phyloP scores from a whole-genome alignment of 1,284 basidiomycete species.

The Naganishia albida region DNA sequence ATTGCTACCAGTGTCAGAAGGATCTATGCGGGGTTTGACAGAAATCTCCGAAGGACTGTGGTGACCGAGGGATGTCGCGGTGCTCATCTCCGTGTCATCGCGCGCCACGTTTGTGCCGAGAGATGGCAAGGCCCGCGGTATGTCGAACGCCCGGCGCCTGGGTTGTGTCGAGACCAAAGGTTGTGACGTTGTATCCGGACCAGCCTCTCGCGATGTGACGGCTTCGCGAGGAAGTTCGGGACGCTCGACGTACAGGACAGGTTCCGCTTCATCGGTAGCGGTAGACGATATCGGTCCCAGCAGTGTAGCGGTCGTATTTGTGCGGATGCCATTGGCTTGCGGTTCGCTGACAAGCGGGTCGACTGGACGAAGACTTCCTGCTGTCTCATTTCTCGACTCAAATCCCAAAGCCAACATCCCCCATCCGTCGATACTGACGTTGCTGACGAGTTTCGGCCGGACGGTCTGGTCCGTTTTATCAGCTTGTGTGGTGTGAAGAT shows the following conservation, averaged over 20 bases:
- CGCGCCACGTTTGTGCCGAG: not conserved
- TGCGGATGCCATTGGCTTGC: not conserved
- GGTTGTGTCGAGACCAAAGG: not conserved
- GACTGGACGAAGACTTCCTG: not conserved
- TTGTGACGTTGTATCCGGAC: not conserved
- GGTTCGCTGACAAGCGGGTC: not conserved
- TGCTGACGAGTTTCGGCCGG: constrained; percentile 9
- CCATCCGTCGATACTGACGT: not conserved
- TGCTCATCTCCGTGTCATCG: not conserved
- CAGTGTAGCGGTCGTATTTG: no score
- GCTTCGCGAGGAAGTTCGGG: not conserved
- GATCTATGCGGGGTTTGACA: not conserved
- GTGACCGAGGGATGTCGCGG: not conserved
- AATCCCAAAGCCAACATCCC: constrained; percentile 16
- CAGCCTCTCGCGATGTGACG: not conserved
- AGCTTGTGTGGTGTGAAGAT: no score
- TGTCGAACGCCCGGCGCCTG: not conserved
- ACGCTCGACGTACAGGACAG: not conserved
- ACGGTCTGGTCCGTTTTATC: not conserved
- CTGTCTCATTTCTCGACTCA: not conserved
- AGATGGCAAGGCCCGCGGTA: not conserved
- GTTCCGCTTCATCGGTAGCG: no score
- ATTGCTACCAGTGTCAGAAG: not conserved
- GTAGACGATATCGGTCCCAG: no score
- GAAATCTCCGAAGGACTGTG: constrained; percentile 5